Percentiles rank a stretch among this genome's conserved stretches.
phyloP scores from a whole-genome alignment of 2,329 filamentous ascomycete species.

The Monosporascus sp. region DNA sequence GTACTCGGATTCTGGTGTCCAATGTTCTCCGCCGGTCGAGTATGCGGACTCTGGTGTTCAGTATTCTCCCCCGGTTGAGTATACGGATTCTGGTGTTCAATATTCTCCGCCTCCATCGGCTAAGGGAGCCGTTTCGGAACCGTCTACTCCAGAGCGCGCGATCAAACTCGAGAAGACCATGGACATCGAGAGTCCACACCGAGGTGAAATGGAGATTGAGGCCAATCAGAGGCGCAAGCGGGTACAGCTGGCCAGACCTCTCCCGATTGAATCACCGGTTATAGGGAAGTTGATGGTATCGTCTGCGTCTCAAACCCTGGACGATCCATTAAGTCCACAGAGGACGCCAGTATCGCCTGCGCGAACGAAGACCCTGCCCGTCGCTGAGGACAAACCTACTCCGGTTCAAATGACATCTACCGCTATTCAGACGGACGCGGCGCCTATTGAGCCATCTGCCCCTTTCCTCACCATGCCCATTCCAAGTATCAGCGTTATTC shows the following conservation, averaged over 20 bases:
- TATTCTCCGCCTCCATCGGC: constrained; percentile 66
- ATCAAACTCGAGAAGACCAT: constrained; percentile 32
- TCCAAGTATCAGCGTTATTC: constrained; percentile 86
- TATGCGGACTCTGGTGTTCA: constrained; percentile 78
- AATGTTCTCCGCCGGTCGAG: constrained; percentile 35
- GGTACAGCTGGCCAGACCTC: constrained; percentile 48
- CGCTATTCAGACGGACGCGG: constrained; percentile 57
- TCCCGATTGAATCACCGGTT: constrained; percentile 41
- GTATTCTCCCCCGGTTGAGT: constrained; percentile 69
- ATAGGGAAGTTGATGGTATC: constrained; percentile 54
- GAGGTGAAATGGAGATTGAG: constrained; percentile 56
- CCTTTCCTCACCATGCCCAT: constrained; percentile 44
- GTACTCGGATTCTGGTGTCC: constrained; percentile 72
- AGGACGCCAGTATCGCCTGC: constrained; percentile 55
- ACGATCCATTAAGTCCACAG: constrained; percentile 58
- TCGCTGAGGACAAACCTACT: constrained; percentile 27
- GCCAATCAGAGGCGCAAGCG: constrained; percentile 71
- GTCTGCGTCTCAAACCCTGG: constrained; percentile 55
- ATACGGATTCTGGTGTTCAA: constrained; percentile 59
- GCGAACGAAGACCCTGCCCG: constrained; percentile 35
- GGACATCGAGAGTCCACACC: constrained; percentile 38
- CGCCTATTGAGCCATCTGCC: constrained; percentile 19
- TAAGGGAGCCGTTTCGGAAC: constrained; percentile 34
- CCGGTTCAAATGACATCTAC: constrained; percentile 42
- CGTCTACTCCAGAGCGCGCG: constrained; percentile 37